phyloP scores from a whole-genome alignment of 257 asterid species.

The Jaltomata sinuosa region DNA sequence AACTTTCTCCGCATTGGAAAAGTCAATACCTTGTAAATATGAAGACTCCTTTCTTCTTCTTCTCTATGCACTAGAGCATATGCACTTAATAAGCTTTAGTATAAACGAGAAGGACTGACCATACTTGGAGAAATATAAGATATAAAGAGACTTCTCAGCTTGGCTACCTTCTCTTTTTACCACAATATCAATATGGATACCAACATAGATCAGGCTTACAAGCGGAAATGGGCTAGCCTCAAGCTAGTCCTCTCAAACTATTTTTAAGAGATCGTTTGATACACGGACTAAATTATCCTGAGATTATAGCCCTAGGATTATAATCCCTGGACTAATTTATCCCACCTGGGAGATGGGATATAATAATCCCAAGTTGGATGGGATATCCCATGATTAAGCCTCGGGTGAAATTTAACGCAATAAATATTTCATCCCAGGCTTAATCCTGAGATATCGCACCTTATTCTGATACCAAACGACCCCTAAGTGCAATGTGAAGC shows the following conservation, averaged over 20 bases:
- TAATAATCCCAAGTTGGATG: too few species aligned
- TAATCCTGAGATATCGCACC: too few species aligned
- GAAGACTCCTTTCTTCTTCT: background rate
- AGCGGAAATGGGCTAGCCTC: background rate
- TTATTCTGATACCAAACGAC: too few species aligned
- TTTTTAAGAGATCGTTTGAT: background rate
- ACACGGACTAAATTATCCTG: too few species aligned
- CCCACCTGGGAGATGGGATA: too few species aligned
- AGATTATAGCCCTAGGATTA: too few species aligned
- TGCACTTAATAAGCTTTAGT: background rate
- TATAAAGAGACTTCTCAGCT: background rate
- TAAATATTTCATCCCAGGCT: too few species aligned
- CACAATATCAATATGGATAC: background rate
- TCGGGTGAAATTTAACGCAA: too few species aligned
- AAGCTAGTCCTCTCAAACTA: background rate
- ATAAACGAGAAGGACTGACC: background rate
- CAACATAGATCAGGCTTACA: background rate
- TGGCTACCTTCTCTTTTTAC: background rate
- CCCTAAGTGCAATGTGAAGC: background rate
- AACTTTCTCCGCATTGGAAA: background rate
- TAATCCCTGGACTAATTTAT: too few species aligned
- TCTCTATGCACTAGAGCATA: background rate
- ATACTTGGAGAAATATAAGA: background rate
- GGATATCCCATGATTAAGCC: too few species aligned
- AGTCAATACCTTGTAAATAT: background rate